Percentiles rank a stretch among this genome's conserved stretches.
Evolutionary conservation across 73 alveolate genomes (phyloP).

Genomic region (Stentor roeselii): DNA sequence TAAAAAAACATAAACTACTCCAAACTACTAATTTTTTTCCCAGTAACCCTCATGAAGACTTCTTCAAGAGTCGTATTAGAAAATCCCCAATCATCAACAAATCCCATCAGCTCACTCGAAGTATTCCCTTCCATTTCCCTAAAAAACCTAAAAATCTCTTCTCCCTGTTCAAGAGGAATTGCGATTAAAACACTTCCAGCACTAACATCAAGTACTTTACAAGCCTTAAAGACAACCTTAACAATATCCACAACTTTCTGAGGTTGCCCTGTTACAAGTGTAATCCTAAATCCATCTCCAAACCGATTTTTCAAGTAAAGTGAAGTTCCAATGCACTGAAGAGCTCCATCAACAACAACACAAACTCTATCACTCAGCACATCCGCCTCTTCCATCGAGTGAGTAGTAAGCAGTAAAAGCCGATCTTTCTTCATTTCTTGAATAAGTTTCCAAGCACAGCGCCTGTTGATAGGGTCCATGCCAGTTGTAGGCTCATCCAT

Average conservation of each 20-base stretch:
- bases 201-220: constrained; percentile 45
- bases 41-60: constrained; percentile 80
- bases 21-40: constrained; percentile 36
- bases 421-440: constrained; percentile 72
- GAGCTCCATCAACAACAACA: constrained; percentile 88
- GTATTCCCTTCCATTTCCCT: constrained; percentile 40
- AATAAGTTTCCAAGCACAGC: constrained; percentile 78
- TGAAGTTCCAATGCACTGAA: constrained; percentile 94
- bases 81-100: constrained; percentile 74
- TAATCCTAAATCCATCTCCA: constrained; percentile 84
- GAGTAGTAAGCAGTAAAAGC: constrained; percentile 93
- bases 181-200: constrained; percentile 68
- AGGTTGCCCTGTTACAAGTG: constrained; percentile 36
- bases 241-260: constrained; percentile 40
- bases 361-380: constrained; percentile 94
- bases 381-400: constrained; percentile 99
- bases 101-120: constrained; percentile 27
- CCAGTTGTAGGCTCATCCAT: constrained; percentile 95
- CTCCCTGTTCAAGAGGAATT: constrained; percentile 52
- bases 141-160: constrained; percentile 53
- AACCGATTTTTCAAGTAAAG: constrained; percentile 82
- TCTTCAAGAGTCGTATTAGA: constrained; percentile 89
- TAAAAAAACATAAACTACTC: too few species aligned
- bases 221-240: constrained; percentile 40
- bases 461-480: constrained; percentile 84